Evolutionary conservation across 2,329 filamentous ascomycete species (phyloP).

Genomic region (Paramyrothecium roridum): DNA sequence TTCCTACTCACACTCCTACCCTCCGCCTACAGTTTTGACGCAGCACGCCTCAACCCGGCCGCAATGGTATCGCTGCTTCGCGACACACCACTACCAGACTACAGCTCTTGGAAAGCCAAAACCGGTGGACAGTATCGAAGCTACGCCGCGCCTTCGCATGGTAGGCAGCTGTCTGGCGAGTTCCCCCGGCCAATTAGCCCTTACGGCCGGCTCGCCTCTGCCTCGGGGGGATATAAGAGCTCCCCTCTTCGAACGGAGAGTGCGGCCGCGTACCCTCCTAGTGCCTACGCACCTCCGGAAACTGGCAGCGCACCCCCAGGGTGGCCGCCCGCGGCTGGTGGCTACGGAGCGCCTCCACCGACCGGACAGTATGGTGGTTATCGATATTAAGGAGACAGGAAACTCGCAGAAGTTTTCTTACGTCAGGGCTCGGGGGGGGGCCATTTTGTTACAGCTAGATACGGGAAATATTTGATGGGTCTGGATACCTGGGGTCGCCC

Average conservation of each 20-base stretch:
- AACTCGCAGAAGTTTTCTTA: neutral
- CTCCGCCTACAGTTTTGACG: constrained; percentile 67
- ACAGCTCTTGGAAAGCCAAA: constrained; percentile 49
- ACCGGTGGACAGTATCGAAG: constrained; percentile 30
- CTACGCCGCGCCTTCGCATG: constrained; percentile 30
- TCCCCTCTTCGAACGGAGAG: constrained; percentile 48
- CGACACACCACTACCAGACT: constrained; percentile 63
- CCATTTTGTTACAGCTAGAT: neutral
- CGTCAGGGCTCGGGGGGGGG: too few species aligned
- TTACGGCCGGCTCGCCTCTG: constrained; percentile 38
- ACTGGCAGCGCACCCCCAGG: constrained; percentile 13
- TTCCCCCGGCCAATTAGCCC: constrained; percentile 46
- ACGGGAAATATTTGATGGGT: neutral
- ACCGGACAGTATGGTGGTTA: constrained; percentile 33
- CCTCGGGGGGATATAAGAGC: constrained; percentile 44
- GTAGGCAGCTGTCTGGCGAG: constrained; percentile 40
- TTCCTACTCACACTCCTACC: constrained; percentile 73
- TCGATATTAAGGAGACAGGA: constrained; percentile 21
- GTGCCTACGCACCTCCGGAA: constrained; percentile 26
- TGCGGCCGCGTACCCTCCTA: constrained; percentile 20
- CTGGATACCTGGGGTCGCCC: neutral
- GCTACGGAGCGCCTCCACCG: constrained; percentile 24
- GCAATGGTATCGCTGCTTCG: constrained; percentile 72
- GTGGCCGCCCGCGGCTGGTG: constrained; percentile 25
- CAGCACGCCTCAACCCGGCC: constrained; percentile 65